Evolutionary conservation across 2,329 filamentous ascomycete genomes (phyloP).

Genomic region (Microsporum audouinii): DNA sequence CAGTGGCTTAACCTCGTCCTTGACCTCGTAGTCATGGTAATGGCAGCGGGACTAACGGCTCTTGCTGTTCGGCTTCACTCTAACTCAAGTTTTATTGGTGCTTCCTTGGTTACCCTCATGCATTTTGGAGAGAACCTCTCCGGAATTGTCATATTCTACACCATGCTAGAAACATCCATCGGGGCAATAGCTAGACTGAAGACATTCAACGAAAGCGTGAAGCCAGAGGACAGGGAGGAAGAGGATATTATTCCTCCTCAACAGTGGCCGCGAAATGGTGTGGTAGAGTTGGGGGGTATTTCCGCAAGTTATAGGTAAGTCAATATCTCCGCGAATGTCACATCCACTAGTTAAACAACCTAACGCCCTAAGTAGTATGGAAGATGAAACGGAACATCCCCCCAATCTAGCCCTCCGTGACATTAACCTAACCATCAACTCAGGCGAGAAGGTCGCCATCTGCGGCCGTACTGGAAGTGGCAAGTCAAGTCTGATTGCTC

Average conservation of each 20-base stretch:
- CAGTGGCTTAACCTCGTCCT: slow-evolving; percentile 31
- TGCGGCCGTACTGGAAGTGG: slow-evolving; percentile 15
- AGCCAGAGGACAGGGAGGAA: slow-evolving; percentile 13
- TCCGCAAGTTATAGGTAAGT: slow-evolving; percentile 7
- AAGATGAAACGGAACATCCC: not conserved
- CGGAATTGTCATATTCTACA: not conserved
- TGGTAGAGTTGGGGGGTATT: not conserved
- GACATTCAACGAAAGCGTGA: slow-evolving; percentile 12
- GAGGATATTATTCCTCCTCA: slow-evolving; percentile 14
- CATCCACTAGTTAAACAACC: no score
- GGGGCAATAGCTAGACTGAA: slow-evolving; percentile 17
- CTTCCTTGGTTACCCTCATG: slow-evolving; percentile 3
- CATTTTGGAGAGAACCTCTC: not conserved
- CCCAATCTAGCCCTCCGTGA: not conserved
- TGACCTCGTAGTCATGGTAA: slow-evolving; percentile 28
- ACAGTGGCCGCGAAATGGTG: slow-evolving; percentile 14
- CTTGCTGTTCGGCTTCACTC: slow-evolving; percentile 26
- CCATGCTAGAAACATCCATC: slow-evolving; percentile 9
- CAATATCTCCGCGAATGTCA: not conserved
- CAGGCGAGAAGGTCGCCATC: slow-evolving; percentile 12
- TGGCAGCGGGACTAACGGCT: slow-evolving; percentile 28
- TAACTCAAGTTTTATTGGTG: slow-evolving; percentile 18
- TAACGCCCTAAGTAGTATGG: not conserved
- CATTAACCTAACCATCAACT: slow-evolving; percentile 7
- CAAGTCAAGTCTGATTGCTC: slow-evolving; percentile 6